phyloP scores from a whole-genome alignment of 768 basidiomycete genomes.

The Udeniomyces megalosporus region DNA sequence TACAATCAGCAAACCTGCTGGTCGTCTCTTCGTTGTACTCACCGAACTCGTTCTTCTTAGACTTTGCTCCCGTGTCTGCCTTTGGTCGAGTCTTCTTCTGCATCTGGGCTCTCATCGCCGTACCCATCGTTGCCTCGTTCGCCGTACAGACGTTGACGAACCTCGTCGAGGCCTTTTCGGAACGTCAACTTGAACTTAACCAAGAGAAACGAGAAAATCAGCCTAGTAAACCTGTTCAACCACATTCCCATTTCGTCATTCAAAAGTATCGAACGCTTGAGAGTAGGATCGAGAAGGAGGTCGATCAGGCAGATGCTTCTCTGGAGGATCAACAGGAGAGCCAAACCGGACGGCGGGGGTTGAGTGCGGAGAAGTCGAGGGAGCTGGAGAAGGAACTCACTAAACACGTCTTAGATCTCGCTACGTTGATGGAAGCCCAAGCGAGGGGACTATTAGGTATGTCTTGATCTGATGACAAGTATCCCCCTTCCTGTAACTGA shows the following conservation, averaged over 20 bases:
- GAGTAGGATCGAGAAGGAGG: not conserved
- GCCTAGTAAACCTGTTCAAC: no score
- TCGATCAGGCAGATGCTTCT: conserved; percentile 13
- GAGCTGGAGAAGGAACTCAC: not conserved
- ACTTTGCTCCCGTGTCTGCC: conserved; percentile 8
- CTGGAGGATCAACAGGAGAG: conserved; percentile 17
- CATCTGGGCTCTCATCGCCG: conserved; percentile 27
- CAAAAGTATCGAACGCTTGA: no score
- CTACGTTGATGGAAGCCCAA: no score
- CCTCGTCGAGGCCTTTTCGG: conserved; percentile 8
- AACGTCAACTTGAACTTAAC: not conserved
- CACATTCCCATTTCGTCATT: no score
- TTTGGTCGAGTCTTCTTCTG: conserved; percentile 28
- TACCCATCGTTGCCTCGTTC: conserved; percentile 30
- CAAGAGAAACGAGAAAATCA: not conserved
- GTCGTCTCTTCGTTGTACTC: not conserved
- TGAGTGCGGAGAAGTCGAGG: conserved; percentile 20
- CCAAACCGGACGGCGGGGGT: conserved; percentile 7
- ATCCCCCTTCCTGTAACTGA: not conserved
- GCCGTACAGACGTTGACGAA: conserved; percentile 24
- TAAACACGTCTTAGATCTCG: not conserved
- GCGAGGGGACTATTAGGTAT: no score
- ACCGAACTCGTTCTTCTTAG: not conserved
- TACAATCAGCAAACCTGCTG: no score
- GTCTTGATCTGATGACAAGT: no score